Conservation (phyloP, 495 filamentous ascomycete genomes). For the Xylaria venustula region DNA sequence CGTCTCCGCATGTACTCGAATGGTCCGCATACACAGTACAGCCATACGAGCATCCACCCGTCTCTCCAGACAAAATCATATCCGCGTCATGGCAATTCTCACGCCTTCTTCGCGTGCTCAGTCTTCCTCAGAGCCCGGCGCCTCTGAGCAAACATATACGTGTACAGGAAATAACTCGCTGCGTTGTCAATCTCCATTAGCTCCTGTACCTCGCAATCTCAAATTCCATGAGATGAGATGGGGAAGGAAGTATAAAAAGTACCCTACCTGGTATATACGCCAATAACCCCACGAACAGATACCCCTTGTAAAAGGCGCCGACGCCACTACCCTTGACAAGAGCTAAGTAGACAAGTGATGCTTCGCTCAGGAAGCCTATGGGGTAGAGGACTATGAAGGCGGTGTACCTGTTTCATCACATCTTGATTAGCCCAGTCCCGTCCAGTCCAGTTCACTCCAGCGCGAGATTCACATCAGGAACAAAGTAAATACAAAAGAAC, state of each 20-base stretch:
- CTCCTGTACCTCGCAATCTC: neutral
- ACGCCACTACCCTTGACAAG: neutral
- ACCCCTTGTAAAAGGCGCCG: neutral
- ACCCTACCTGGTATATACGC: constrained; percentile 7
- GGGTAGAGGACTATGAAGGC: constrained; percentile 13
- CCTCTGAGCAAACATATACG: constrained; percentile 10
- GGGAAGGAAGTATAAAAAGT: neutral
- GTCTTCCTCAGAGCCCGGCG: neutral
- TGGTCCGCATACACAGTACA: neutral
- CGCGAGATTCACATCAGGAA: too few species aligned
- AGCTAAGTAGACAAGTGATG: constrained; percentile 7
- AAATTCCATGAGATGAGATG: neutral
- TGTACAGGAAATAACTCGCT: constrained; percentile 13
- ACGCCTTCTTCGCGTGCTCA: neutral
- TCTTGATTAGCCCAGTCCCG: neutral
- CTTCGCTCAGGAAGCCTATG: constrained; percentile 8
- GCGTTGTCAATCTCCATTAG: neutral
- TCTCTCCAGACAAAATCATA: too few species aligned
- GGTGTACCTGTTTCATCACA: constrained; percentile 5
- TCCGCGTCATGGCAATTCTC: neutral
- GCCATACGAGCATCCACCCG: neutral
- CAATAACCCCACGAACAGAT: constrained; percentile 9
- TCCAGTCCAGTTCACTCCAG: too few species aligned
- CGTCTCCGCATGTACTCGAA: too few species aligned
- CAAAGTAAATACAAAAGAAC: too few species aligned